A percentile compares a stretch with the other conserved stretches of the same genome.
Conservation (phyloP, 345 rosid species). For the Punica granatum region DNA sequence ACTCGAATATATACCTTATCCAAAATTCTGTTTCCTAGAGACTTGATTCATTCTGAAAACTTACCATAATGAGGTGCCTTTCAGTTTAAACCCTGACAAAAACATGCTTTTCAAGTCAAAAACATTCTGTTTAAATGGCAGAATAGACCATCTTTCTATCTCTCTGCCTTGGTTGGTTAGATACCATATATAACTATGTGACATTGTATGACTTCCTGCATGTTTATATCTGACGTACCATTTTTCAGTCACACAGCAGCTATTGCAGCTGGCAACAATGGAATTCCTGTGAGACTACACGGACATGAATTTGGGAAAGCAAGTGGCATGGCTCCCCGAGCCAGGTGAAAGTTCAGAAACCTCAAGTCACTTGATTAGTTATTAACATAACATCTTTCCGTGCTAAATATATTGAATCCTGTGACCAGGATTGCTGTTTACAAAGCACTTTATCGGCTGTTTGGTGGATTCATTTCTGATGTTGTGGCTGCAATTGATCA, state of each 20-base stretch:
- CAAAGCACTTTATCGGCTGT: constrained; percentile 91
- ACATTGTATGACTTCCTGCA: not conserved
- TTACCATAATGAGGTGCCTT: not conserved
- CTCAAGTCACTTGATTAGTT: not conserved
- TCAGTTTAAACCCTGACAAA: not conserved
- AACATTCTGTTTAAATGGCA: not conserved
- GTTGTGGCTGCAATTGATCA: constrained; percentile 99
- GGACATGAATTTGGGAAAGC: constrained; percentile 99
- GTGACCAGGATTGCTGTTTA: constrained; percentile 37
- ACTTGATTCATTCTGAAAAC: too few species aligned
- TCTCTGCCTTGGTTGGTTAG: not conserved
- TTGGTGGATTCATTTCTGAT: constrained; percentile 95
- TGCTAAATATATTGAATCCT: not conserved
- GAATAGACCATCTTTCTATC: not conserved
- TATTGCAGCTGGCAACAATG: constrained; percentile 98
- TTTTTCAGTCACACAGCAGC: constrained; percentile 88
- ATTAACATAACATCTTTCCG: not conserved
- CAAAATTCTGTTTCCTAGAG: too few species aligned
- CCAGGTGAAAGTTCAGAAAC: constrained; percentile 49
- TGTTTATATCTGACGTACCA: constrained; percentile 8
- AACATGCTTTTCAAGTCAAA: not conserved
- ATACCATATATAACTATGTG: not conserved
- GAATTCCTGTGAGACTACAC: constrained; percentile 81
- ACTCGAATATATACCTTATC: too few species aligned
- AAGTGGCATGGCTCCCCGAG: constrained; percentile 99